Base-by-base conservation (phyloP, 2,329 filamentous ascomycete species). In the Diaporthe capsici region DNA sequence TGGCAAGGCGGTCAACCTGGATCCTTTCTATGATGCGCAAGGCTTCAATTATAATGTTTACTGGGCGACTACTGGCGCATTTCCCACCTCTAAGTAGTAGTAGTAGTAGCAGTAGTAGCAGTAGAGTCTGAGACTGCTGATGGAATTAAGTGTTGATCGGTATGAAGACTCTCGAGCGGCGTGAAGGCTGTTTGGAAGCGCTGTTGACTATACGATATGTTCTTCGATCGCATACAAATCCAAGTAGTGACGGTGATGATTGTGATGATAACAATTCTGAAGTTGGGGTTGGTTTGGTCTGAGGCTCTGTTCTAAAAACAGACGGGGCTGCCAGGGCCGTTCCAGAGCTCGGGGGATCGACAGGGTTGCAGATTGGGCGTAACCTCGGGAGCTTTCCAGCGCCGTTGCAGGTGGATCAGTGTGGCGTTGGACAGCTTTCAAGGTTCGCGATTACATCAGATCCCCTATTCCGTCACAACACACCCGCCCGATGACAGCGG, bases 21-120 rank as follows among this genome's bases (percentile, higher is more conserved):
- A 79, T 2, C 83, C 85, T 1, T 87, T 85, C 71, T 86, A 85
- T 31, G 82, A 87, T 67, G 84, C 85, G 0, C 84, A 86, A 15
- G 84, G 80, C 0, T 82, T 84, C 39, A 86, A 86, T 71, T 87
- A 87, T 53, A 84, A 84, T 37, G 84, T 86, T 12, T 87, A 87
- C 67, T 87, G 84, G 85, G 37, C 71, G 4, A 65, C 49, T 8
- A 78, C 51, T n/a, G 78, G 78, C 31, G 2, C 63, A 22, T 39
- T 68, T n/a, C 63, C 63, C 8, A 9, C 28, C 7, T 53, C 49
- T 7, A 28, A 22, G 9, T 34, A 67, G 47, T 13, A 49, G 9
- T 51, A 51, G 22, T 25, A 25, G 31, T 31, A 31, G 4, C 4
- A 31, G 31, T 34, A 34, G 34, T 9, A 2, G 31, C 8, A 34